Percentiles rank a stretch among this genome's conserved stretches.
These are phyloP conservation scores for Yamadazyma atlantica DNA, from an alignment of 1,139 yeast genomes.

Conservation along the genomic window DNA sequence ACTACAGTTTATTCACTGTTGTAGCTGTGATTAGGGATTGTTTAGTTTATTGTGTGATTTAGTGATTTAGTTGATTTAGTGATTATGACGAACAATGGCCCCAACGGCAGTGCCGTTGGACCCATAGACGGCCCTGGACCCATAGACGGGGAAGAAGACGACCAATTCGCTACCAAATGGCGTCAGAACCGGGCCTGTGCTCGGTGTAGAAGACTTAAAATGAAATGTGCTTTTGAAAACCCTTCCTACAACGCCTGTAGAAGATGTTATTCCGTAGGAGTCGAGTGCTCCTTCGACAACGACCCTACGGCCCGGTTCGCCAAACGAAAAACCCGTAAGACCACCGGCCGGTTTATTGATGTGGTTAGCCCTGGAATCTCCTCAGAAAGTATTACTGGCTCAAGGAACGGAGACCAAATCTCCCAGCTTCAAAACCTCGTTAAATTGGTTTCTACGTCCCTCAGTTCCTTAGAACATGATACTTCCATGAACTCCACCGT, in stretches of 20 bases:
- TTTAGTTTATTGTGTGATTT: too few relatives aligned
- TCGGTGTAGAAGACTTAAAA: conserved; percentile 54
- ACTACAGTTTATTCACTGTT: too few relatives aligned
- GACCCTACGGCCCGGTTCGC: conserved; percentile 46
- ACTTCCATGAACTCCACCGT: conserved; percentile 13
- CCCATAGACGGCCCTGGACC: too few relatives aligned
- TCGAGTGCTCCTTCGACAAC: conserved; percentile 46
- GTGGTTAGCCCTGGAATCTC: conserved; percentile 16
- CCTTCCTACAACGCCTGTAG: conserved; percentile 45
- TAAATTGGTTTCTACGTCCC: conserved; percentile 14
- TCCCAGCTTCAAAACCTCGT: conserved; percentile 15
- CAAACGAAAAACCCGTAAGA: conserved; percentile 19
- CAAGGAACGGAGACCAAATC: conserved; percentile 16
- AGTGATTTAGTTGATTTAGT: too few relatives aligned
- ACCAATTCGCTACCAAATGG: conserved; percentile 37
- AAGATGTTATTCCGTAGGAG: conserved; percentile 44
- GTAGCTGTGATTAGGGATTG: too few relatives aligned
- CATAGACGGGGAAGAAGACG: too few relatives aligned
- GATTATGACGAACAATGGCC: too few relatives aligned
- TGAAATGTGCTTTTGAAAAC: conserved; percentile 53
- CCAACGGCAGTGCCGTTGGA: not conserved
- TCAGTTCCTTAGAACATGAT: conserved; percentile 17
- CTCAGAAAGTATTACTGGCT: conserved; percentile 15
- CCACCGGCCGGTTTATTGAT: conserved; percentile 10
- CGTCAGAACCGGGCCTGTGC: conserved; percentile 55